These are phyloP conservation scores for Salix viminalis DNA, from an alignment of 345 rosid species.

Conservation along the genomic window DNA sequence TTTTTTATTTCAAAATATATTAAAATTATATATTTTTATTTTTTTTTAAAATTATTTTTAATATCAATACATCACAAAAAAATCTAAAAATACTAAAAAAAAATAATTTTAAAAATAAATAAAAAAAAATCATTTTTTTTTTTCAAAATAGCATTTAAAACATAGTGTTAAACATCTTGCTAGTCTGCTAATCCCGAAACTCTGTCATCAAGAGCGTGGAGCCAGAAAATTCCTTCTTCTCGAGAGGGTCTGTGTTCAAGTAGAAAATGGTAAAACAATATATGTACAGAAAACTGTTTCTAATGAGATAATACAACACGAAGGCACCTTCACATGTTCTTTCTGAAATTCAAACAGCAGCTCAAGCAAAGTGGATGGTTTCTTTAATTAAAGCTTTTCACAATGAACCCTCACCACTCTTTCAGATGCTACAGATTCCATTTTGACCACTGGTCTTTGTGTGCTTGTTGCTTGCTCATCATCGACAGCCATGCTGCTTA, in stretches of 20 bases:
- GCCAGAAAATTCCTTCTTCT: neutral
- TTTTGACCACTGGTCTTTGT: neutral
- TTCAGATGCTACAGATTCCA: neutral
- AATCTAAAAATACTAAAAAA: too few relatives aligned
- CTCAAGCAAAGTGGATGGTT: neutral
- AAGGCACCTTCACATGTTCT: neutral
- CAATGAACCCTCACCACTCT: neutral
- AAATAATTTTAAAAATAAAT: neutral
- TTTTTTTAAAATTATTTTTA: too few relatives aligned
- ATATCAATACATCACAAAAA: too few relatives aligned
- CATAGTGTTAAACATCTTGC: too few relatives aligned
- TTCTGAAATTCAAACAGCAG: slow-evolving; percentile 1
- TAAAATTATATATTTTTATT: too few relatives aligned
- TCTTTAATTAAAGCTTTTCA: neutral
- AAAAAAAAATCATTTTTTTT: neutral
- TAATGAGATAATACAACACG: neutral
- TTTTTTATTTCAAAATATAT: too few relatives aligned
- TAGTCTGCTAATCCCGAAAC: too few relatives aligned
- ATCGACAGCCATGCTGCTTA: slow-evolving; percentile 12
- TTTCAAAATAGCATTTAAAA: too few relatives aligned
- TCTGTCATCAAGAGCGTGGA: too few relatives aligned
- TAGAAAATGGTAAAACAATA: neutral
- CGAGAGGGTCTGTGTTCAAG: neutral
- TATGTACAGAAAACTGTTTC: neutral
- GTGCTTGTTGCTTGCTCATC: neutral